Base-by-base conservation (phyloP, 768 basidiomycete species). In the Cystofilobasidium capitatum region DNA sequence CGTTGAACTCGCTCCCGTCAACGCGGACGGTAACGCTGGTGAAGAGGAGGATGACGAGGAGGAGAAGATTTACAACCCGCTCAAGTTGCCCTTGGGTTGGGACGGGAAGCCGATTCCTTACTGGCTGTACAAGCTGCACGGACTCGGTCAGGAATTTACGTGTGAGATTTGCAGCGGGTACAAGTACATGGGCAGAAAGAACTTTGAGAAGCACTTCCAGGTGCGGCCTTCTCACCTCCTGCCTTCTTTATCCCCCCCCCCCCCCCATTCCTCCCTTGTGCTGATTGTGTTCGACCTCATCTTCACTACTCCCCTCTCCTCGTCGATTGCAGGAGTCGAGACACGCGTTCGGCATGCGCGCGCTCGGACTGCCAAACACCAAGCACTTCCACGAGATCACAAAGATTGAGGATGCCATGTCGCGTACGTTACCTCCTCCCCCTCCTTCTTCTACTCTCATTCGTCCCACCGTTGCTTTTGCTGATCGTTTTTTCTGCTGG, bases 301-400 rank as follows among this genome's bases (percentile, higher is more conserved):
- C 57, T 7, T 37, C 36, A 14, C 20, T 33, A 17, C 36, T 58
- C 8, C 31, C n/a, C 36, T 37, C 16, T 39, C 29, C 26, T 62
- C 62, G 1, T 24, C 22, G 3, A 5, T 31, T 39, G 26, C 75
- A 89, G 83, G 96, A 98, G 81, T 89, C 91, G 33, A 82, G 93
- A 64, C 96, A 99, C 78, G 89, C 96, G 0, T 98, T 97, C 72
- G 96, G 93, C 29, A 96, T 99, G 91, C 87, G 91, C 58, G 92
- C 94, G 14, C 82, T 99, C 35, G 96, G 96, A 40, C 81, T 99
- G 66, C 96, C 96, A 1, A 97, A 97, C 71, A 98, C 94, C 2
- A 97, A 94, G 78, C 96, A 99, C 78, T 99, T 98, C 81, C 92
- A 96, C 75, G 96, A 96, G 78, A 97, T 99, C 69, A 98, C 92